Evolutionary conservation across 148 eudicot genomes (phyloP).

Genomic region (Camellia lanceoleosa): DNA sequence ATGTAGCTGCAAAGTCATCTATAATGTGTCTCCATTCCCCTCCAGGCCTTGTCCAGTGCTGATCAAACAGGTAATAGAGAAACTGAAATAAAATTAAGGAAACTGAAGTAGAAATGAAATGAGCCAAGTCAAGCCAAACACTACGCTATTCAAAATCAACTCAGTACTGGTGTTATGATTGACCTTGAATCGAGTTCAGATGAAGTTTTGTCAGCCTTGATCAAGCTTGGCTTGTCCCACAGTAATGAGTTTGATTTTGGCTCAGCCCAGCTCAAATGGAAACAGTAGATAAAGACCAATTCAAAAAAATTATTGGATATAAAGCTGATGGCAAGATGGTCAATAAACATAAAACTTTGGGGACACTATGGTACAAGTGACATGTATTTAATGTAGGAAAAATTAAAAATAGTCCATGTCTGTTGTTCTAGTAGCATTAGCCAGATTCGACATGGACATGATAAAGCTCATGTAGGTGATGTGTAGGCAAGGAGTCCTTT

Average conservation of each 20-base stretch:
- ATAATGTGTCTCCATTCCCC: conserved; percentile 64
- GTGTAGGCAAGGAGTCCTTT: neutral
- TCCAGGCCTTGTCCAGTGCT: conserved; percentile 75
- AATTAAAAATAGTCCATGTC: neutral
- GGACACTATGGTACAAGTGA: neutral
- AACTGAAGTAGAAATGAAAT: neutral
- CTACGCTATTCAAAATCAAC: neutral
- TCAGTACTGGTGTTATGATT: neutral
- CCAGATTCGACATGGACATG: neutral
- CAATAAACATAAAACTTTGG: neutral
- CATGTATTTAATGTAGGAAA: neutral
- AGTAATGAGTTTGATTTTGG: neutral
- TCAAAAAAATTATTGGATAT: neutral
- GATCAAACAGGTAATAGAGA: conserved; percentile 84
- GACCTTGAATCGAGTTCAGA: neutral
- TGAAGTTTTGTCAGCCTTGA: too few species aligned
- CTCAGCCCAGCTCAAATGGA: neutral
- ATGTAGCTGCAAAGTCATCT: conserved; percentile 92
- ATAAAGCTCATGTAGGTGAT: neutral
- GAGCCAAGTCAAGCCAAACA: neutral
- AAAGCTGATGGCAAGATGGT: neutral
- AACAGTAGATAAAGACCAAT: neutral
- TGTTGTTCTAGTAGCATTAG: neutral
- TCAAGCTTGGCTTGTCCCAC: too few species aligned
- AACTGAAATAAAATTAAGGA: conserved; percentile 66